Evolutionary conservation across 306 rosid genomes (phyloP).

Genomic region (Senna tora): DNA sequence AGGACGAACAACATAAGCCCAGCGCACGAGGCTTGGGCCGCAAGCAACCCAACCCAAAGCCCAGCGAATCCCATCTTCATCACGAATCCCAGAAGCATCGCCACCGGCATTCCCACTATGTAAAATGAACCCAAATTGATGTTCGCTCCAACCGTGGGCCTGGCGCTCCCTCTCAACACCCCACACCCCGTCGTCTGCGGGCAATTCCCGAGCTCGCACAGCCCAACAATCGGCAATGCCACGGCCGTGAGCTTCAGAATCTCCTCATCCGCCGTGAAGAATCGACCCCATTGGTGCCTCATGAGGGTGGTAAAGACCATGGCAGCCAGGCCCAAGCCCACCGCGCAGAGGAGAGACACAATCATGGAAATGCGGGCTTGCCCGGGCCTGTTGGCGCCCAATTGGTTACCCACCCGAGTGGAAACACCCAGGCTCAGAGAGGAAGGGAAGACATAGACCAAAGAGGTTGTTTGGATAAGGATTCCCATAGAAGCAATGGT

Average conservation of each 20-base stretch:
- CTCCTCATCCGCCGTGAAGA: conserved; percentile 71
- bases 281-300: conserved; percentile 81
- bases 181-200: conserved; percentile 97
- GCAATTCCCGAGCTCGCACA: conserved; percentile 97
- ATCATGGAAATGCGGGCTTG: conserved; percentile 83
- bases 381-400: conserved; percentile 80
- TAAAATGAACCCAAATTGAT: conserved; percentile 90
- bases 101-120: conserved; percentile 90
- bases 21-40: conserved; percentile 88
- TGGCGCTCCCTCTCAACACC: conserved; percentile 81
- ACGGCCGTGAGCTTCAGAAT: conserved; percentile 68
- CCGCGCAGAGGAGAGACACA: conserved; percentile 64
- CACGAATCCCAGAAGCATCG: conserved; percentile 71
- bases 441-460: conserved; percentile 92
- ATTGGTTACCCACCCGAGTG: conserved; percentile 74
- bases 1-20: conserved; percentile 80
- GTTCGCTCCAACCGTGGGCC: conserved; percentile 86
- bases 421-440: conserved; percentile 88
- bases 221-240: conserved; percentile 83
- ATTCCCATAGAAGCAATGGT: conserved; percentile 95
- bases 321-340: conserved; percentile 66
- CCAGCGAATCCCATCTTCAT: conserved; percentile 80
- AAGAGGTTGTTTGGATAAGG: conserved; percentile 84
- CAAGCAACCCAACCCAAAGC: conserved; percentile 93
- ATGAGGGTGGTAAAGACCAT: conserved; percentile 73